Evolutionary conservation across 352 stramenopile species (phyloP), one percentile per base, ranked within the genome.

Genomic region (Elongisporangium undulatum): DNA sequence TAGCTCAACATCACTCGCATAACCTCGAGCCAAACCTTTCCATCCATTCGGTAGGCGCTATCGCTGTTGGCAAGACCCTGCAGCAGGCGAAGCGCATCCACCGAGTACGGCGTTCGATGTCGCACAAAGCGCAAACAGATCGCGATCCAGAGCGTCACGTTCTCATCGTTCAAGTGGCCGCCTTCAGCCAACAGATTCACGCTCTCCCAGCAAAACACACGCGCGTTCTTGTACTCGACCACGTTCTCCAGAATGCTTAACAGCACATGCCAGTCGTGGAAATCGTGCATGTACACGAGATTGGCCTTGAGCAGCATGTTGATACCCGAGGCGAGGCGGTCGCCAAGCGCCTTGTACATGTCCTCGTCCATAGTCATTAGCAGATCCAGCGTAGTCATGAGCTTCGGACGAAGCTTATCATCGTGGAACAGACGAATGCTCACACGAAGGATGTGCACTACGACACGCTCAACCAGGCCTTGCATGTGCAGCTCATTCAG

Each of bases 1-100:
- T 94, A 95, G 29, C 73, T 81, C 0, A 95, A 77, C 81, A 95
- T 93, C 56, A 94, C 82, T 5, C 75, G 84, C 84, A 95, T 92
- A 13, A 95, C 74, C 61, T 94, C 77, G 50, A 95, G 69, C 86
- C 86, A 95, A 45, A 75, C 79, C 21, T 64, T 71, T 24, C 76
- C 80, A 51, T 89, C 77, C 73, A 90, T 85, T 58, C 81, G 84
- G 77, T 91, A 89, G 16, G 79, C 66, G 50, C 72, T 90, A 39
- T 90, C 77, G 49, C 81, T 88, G 48, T 86, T 89, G 0, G 82
- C 86, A n/a, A 92, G 58, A 15, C 71, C 68, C 64, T 94, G 82
- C 10, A 95, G 59, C 13, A 94, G 59, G 3, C 87, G 84, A 39
- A 95, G 66, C 1, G 86, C 84, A 22, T 94, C 84, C 34, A 85